Evolutionary conservation across 2,329 filamentous ascomycete species (phyloP).

Genomic region (Rugonectria rugulosa): DNA sequence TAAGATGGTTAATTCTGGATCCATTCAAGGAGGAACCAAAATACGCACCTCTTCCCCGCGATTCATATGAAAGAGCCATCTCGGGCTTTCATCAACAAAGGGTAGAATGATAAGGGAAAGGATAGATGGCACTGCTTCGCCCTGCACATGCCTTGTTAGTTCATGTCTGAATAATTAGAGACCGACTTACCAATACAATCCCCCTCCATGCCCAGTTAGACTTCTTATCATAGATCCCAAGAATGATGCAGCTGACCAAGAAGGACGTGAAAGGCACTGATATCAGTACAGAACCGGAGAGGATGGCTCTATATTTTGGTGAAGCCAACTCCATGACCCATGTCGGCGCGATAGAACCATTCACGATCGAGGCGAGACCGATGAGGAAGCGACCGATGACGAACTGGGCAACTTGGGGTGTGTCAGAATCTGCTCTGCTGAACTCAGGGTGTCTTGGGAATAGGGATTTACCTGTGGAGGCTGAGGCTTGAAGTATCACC

Average conservation of each 20-base stretch:
- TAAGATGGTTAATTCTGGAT: no score
- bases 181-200: background rate
- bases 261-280: background rate
- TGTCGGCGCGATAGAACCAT: background rate
- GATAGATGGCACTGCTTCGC: background rate
- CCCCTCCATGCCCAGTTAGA: background rate
- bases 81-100: background rate
- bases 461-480: background rate
- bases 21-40: background rate
- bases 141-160: no score
- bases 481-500: background rate
- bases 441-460: no score
- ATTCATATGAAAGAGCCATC: slow-evolving; percentile 1
- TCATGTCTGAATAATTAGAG: no score
- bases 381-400: background rate
- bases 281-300: background rate
- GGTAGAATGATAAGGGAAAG: background rate
- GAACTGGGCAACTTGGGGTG: background rate
- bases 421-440: no score
- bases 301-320: background rate
- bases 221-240: background rate
- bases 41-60: no score
- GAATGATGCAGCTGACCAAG: background rate
- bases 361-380: background rate
- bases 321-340: background rate